Percentiles rank a stretch among this genome's conserved stretches.
These are phyloP conservation scores for Hysterangium stoloniferum DNA, from an alignment of 768 basidiomycete species.

Conservation along the genomic window DNA sequence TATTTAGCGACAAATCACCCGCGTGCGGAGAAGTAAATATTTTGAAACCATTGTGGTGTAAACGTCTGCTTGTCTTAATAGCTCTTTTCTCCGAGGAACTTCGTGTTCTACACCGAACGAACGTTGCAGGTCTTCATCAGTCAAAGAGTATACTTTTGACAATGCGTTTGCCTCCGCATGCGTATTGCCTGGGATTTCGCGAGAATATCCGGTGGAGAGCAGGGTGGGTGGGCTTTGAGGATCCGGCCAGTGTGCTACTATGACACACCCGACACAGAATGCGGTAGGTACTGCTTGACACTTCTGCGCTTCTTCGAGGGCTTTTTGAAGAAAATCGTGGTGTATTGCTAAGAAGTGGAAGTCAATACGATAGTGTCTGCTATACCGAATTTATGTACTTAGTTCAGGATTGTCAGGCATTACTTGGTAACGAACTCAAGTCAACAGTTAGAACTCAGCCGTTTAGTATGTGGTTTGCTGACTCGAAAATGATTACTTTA, in stretches of 20 bases:
- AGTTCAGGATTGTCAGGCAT: no score
- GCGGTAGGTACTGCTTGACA: constrained; percentile 65
- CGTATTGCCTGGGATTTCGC: constrained; percentile 89
- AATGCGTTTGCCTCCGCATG: constrained; percentile 97
- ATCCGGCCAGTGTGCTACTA: constrained; percentile 43
- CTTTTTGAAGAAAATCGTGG: constrained; percentile 45
- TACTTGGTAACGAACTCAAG: no score
- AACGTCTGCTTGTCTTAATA: constrained; percentile 59
- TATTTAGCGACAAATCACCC: no score
- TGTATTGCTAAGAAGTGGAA: no score
- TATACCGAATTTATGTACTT: no score
- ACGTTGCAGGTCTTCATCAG: constrained; percentile 34
- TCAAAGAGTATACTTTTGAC: constrained; percentile 50
- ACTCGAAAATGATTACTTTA: no score
- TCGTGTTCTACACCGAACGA: constrained; percentile 28
- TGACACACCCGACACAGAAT: constrained; percentile 87
- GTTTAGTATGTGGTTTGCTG: no score
- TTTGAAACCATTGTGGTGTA: constrained; percentile 76
- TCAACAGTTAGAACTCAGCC: no score
- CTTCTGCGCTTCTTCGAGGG: constrained; percentile 63
- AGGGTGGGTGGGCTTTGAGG: constrained; percentile 36
- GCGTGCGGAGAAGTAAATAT: neutral
- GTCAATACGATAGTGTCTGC: no score
- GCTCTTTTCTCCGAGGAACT: constrained; percentile 33
- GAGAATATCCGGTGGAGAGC: constrained; percentile 77